A percentile compares a stretch with the other conserved stretches of the same genome.
Conservation (phyloP, 2,329 filamentous ascomycete species). For the Clonostachys rhizophaga region DNA sequence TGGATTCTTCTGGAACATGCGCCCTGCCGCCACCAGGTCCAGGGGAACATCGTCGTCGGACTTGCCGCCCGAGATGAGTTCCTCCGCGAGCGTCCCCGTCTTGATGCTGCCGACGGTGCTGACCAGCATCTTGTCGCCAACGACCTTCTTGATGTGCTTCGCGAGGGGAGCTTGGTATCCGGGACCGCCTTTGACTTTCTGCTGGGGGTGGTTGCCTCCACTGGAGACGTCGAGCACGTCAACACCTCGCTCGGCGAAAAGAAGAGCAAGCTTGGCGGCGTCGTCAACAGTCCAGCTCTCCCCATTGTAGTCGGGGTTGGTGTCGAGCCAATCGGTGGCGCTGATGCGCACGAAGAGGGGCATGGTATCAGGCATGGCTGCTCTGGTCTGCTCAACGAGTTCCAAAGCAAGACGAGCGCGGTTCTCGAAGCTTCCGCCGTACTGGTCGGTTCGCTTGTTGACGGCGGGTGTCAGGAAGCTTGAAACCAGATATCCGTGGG, state of each 20-base stretch:
- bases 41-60: conserved; percentile 29
- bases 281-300: conserved; percentile 66
- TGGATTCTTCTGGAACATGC: conserved; percentile 55
- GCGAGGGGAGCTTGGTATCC: conserved; percentile 71
- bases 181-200: conserved; percentile 53
- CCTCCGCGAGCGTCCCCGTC: conserved; percentile 35
- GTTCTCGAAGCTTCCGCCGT: conserved; percentile 66
- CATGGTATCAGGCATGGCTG: conserved; percentile 59
- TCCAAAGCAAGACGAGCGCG: conserved; percentile 65
- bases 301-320: conserved; percentile 42
- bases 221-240: conserved; percentile 72
- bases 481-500: conserved; percentile 71
- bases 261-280: conserved; percentile 55
- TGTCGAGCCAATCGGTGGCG: conserved; percentile 73
- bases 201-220: conserved; percentile 57
- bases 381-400: conserved; percentile 56
- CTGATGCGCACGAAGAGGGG: conserved; percentile 70
- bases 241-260: conserved; percentile 62
- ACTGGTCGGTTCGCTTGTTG: conserved; percentile 62
- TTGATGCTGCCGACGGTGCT: conserved; percentile 45
- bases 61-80: conserved; percentile 32
- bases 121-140: conserved; percentile 53
- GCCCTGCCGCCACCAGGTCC: conserved; percentile 43
- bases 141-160: conserved; percentile 63
- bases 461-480: conserved; percentile 62